Base-by-base conservation (phyloP, 495 filamentous ascomycete species). In the Beverwykella pulmonaria region DNA sequence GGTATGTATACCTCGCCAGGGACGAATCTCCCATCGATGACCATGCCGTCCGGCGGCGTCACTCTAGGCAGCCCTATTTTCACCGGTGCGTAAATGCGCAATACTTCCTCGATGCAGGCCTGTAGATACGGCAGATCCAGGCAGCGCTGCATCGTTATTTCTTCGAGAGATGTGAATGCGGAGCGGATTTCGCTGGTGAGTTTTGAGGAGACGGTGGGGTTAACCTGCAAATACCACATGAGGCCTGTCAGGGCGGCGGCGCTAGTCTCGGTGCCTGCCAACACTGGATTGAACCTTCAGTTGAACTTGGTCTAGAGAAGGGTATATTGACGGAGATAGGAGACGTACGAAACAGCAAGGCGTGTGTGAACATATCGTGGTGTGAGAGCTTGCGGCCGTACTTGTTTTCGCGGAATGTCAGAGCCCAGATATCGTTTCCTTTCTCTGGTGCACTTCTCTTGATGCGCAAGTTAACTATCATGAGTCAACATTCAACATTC, bases 211-310 rank as follows among this genome's bases (percentile, higher is more conserved):
- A 41, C 59, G 4, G 30, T 9, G 17, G 68, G 68, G 41, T 68
- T 54, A n/a, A 66, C 36, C 25, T 68, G 62, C 10, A 71, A 53
- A n/a, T 34, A 19, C 19, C 65, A 36, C 29, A 57, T 59, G 19
- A 68, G 53, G 2, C 25, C 52, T 12, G 68, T 36, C 1, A 71
- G 32, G 5, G 59, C 30, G 2, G 58, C 48, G 2, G 65, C 68
- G 1, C 65, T 68, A n/a, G 68, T 71, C 30, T 71, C 68, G 41
- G 58, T 68, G 6, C 68, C 68, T 20, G 68, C 68, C 25, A 70
- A 44, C 6, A 44, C 39, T 44, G 32, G 32, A 44, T 44, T n/a
- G 39, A n/a, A 44, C 17, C 8, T 15, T 44, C 3, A 10, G 39
- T 44, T 12, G 39, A n/a, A n/a, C n/a, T n/a, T n/a, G n/a, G n/a